A percentile compares a stretch with the other conserved stretches of the same genome.
phyloP scores from a whole-genome alignment of 495 filamentous ascomycete species.

The Haplographium delicatum region DNA sequence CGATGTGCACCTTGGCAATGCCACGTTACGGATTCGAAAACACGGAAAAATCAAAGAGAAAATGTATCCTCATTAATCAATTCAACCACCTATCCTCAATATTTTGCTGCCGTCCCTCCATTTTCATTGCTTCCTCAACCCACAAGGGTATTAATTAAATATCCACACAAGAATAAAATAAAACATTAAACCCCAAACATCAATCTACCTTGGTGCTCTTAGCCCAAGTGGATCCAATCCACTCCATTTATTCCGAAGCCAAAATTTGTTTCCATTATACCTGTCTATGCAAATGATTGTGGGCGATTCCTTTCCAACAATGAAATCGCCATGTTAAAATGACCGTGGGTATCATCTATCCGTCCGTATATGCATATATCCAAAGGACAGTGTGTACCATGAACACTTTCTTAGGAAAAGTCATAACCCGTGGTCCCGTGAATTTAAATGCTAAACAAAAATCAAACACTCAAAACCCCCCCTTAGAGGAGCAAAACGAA shows the following conservation, averaged over 20 bases:
- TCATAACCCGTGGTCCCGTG: neutral
- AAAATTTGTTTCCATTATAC: neutral
- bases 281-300: no score
- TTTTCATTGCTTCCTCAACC: neutral
- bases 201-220: neutral
- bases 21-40: no score
- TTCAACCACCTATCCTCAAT: neutral
- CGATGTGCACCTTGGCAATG: no score
- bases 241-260: neutral
- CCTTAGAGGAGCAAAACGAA: neutral
- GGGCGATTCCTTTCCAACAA: constrained; percentile 1
- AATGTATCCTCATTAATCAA: neutral
- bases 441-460: constrained; percentile 1
- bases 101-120: neutral
- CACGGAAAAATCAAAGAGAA: neutral
- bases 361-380: neutral
- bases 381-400: constrained; percentile 8
- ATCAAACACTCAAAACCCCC: neutral
- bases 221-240: neutral
- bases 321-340: neutral
- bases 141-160: neutral
- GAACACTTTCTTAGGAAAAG: neutral
- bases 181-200: constrained; percentile 13
- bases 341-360: constrained; percentile 3
- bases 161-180: constrained; percentile 17